These are phyloP conservation scores for Hygrophila difformis DNA, from an alignment of 257 asterid genomes.

Conservation along the genomic window DNA sequence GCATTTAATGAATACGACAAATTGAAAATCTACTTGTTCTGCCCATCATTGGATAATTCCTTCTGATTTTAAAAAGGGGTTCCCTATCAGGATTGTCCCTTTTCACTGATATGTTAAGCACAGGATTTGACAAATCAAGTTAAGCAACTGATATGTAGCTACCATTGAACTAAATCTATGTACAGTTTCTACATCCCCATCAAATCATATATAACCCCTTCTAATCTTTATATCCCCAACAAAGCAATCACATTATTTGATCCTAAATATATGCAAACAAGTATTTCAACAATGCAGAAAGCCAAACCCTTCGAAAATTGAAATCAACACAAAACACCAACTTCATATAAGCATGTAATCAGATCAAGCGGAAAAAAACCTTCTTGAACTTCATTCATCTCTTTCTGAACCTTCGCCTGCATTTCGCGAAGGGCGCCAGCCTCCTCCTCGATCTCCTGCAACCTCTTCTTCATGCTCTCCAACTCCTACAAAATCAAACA, in stretches of 20 bases:
- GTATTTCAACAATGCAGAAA: neutral
- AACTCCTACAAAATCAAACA: conserved; percentile 37
- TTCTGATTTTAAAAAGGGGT: too few relatives aligned
- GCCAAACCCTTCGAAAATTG: conserved; percentile 14
- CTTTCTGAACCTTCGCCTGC: conserved; percentile 77
- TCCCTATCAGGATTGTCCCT: too few relatives aligned
- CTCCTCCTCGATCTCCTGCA: conserved; percentile 85
- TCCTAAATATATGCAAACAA: conserved; percentile 6
- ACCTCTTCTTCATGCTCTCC: conserved; percentile 62
- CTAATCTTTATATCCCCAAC: neutral
- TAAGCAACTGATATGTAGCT: too few relatives aligned
- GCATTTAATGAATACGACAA: too few relatives aligned
- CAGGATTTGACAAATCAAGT: too few relatives aligned
- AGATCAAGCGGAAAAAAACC: conserved; percentile 28
- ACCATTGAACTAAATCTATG: neutral
- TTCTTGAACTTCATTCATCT: conserved; percentile 50
- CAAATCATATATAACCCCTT: neutral
- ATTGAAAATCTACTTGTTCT: neutral
- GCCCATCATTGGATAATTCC: too few relatives aligned
- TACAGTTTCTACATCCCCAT: conserved; percentile 5
- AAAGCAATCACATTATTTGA: conserved; percentile 1
- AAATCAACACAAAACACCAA: neutral
- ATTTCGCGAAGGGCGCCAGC: conserved; percentile 74
- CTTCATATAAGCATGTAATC: neutral
- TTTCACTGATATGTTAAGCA: too few relatives aligned